Evolutionary conservation across 345 rosid species (phyloP), one percentile per base, ranked within the genome.

Genomic region (Pistacia atlantica): DNA sequence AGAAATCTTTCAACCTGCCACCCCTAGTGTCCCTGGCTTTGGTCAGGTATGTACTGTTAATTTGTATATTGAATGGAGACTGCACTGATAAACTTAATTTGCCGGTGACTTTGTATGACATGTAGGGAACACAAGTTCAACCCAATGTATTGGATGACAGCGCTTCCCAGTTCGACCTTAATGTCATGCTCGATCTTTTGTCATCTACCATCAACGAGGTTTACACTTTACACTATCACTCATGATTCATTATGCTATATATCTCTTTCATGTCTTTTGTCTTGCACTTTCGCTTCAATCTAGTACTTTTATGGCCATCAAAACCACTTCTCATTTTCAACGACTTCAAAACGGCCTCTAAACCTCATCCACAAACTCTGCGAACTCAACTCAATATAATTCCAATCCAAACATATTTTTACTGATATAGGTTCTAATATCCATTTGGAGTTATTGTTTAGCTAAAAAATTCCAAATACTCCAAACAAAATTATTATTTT

Each of bases 121-220:
- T 33, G 80, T 54, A 85, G 89, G 89, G 45, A 58, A 31, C 20
- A 7, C 78, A 56, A 8, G 77, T 75, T 20, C 83, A 74, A 60
- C 17, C 49, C 9, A 86, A 86, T 38, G 74, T 75, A n/a, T 38
- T 82, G 63, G 91, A 86, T 12, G 88, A 88, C 25, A 87, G 28
- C 72, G 57, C 67, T 65, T 57, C 75, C 31, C 31, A 31, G 2
- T 31, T 31, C 2, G 31, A 31, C 31, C 31, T 31, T 31, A 31
- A 31, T 31, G 31, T 31, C 31, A 31, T 31, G 80, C 78, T 88
- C 9, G 89, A 90, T 25, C 10, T 76, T 14, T 45, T 88, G 54
- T 80, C 92, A 2, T 13, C 66, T 69, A 77, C 86, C 11, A 87
- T 92, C 55, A 80, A 79, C 71, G 85, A 90, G 97, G 97, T 90